phyloP scores from a whole-genome alignment of 805 yeast genomes.

The Hanseniaspora valbyensis region DNA sequence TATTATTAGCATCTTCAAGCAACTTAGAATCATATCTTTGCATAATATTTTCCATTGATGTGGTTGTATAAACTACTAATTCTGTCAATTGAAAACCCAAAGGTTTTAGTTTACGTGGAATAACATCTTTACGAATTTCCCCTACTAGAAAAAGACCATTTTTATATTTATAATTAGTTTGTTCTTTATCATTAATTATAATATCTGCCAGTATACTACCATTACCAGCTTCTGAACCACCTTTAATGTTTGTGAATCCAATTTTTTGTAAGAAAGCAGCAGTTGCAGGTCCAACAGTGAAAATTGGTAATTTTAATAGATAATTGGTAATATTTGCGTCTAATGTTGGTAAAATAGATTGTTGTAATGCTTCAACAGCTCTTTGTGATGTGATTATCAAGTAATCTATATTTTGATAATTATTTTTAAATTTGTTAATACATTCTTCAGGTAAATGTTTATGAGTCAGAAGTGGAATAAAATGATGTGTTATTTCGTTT shows the following conservation, averaged over 20 bases:
- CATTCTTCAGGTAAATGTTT: slow-evolving; percentile 40
- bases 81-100: slow-evolving; percentile 32
- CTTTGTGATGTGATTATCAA: slow-evolving; percentile 81
- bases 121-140: slow-evolving; percentile 66
- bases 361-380: slow-evolving; percentile 70
- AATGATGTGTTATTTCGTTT: slow-evolving; percentile 36
- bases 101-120: slow-evolving; percentile 52
- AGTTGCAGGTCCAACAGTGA: slow-evolving; percentile 91
- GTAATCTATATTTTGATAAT: slow-evolving; percentile 33
- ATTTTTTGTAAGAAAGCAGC: slow-evolving; percentile 41
- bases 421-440: slow-evolving; percentile 34
- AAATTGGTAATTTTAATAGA: slow-evolving; percentile 45
- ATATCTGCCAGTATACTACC: slow-evolving; percentile 60
- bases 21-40: slow-evolving; percentile 27
- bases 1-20: slow-evolving; percentile 27
- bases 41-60: slow-evolving; percentile 37
- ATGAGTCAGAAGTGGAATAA: slow-evolving; percentile 68
- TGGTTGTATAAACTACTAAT: slow-evolving; percentile 59
- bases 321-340: slow-evolving; percentile 18
- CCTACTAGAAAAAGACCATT: slow-evolving; percentile 71
- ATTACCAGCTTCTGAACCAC: slow-evolving; percentile 72
- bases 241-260: slow-evolving; percentile 61
- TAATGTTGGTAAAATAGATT: slow-evolving; percentile 30
- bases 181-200: slow-evolving; percentile 35
- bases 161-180: slow-evolving; percentile 21